Conservation (phyloP, 192 early-diverging fungal genomes). For the Gorgonomyces haynaldii region DNA sequence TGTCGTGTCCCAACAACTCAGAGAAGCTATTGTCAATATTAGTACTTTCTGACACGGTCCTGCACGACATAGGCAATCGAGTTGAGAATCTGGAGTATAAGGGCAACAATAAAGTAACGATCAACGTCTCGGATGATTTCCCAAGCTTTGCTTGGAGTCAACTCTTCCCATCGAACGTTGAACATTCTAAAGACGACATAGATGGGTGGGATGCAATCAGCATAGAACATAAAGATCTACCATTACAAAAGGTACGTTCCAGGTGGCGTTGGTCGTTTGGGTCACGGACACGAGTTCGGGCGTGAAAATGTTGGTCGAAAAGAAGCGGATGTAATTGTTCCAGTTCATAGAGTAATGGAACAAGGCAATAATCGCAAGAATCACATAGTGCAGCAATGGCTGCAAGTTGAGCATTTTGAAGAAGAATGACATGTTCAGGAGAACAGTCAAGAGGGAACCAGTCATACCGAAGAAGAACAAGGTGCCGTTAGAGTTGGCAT, state of each 20-base stretch:
- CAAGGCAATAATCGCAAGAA: background rate
- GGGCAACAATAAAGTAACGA: no score
- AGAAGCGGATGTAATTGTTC: background rate
- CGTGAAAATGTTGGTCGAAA: background rate
- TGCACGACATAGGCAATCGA: slow-evolving; percentile 18
- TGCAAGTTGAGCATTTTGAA: background rate
- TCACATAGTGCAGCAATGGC: background rate
- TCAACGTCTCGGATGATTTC: no score
- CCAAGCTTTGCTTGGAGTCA: slow-evolving; percentile 24
- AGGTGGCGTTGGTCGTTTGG: background rate
- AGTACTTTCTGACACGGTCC: slow-evolving; percentile 19
- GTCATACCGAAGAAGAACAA: background rate
- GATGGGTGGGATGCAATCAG: background rate
- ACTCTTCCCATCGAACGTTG: slow-evolving; percentile 41
- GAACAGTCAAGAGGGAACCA: background rate
- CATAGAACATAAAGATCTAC: background rate
- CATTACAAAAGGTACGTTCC: no score
- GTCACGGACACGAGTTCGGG: background rate
- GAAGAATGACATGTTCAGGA: background rate
- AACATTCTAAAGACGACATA: background rate
- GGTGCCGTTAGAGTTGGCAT: background rate
- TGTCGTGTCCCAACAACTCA: slow-evolving; percentile 10
- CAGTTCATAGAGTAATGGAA: background rate
- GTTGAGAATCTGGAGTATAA: slow-evolving; percentile 16
- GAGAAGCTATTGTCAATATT: background rate